Evolutionary conservation across 208 protist species (phyloP).

Genomic region (Crithidia fasciculata): DNA sequence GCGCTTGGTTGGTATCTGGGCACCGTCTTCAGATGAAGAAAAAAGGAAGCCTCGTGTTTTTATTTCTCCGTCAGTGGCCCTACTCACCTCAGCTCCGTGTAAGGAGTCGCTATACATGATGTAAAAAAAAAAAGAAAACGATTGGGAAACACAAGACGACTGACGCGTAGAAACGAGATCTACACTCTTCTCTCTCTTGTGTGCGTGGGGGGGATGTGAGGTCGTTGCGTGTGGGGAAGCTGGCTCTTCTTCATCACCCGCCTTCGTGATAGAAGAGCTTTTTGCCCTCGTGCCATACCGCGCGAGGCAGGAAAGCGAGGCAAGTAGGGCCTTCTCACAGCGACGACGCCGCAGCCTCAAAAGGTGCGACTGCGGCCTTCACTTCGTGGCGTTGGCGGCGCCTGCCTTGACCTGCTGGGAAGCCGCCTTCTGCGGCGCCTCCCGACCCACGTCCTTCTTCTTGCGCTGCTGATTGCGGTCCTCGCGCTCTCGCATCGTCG

Average conservation of each 20-base stretch:
- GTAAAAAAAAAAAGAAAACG: constrained; percentile 4
- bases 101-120: constrained; percentile 10
- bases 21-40: neutral
- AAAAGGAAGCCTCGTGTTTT: neutral
- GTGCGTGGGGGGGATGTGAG: no score
- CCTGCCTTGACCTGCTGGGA: constrained; percentile 18
- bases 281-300: no score
- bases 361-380: neutral
- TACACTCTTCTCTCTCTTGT: no score
- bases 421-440: constrained; percentile 12
- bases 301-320: no score
- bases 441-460: constrained; percentile 41
- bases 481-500: constrained; percentile 78
- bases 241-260: neutral
- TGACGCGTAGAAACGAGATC: no score
- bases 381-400: constrained; percentile 2
- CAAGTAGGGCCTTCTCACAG: no score
- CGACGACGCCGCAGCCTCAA: no score
- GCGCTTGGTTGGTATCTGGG: no score
- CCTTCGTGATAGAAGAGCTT: neutral
- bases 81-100: neutral
- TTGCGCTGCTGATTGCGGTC: constrained; percentile 73
- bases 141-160: no score
- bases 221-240: no score
- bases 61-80: neutral